Evolutionary conservation across 805 yeast species (phyloP), one percentile per base, ranked within the genome.

Genomic region (Debaryomyces maramus): DNA sequence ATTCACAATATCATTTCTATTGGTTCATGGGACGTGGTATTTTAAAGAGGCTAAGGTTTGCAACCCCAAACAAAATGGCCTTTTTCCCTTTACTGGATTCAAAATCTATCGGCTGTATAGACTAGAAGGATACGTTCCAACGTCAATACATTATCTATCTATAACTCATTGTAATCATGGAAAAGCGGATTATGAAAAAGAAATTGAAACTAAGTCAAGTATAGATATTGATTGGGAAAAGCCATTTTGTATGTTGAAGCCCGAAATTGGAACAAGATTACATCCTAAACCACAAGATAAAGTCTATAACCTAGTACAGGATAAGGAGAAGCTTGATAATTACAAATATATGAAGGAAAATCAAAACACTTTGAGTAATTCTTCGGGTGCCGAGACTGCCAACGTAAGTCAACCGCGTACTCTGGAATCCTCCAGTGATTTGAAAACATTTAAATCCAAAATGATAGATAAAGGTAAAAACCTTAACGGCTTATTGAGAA

Each of bases 91-190:
- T 47, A 67, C 81, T 0, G 88, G 88, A 0, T 77, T 80, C 48
- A 74, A 75, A 40, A 59, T 81, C 2, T 72, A 73, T 36, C 64
- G 82, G 36, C 70, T 74, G 15, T 74, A 72, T 42, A 64, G 70
- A 16, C 53, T 72, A 17, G 73, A 70, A 33, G 56, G 63, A 21
- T 38, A 62, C 16, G 33, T 58, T 38, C 60, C 71, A 28, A 67
- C 72, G 6, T 47, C 68, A 40, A 52, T 65, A 39, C 78, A 72
- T 41, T 70, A 67, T 44, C 54, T 80, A 13, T 56, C 73, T 3
- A 45, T 82, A 13, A 62, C 73, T 0, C 80, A 73, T 47, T 83
- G 89, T 53, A 54, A 67, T 13, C 55, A 63, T 4, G 88, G 89
- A 0, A 53, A 57, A 23, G 60, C 69, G 4, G 70, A 70, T 39